Evolutionary conservation across 1,284 basidiomycete species (phyloP), one percentile per base, ranked within the genome.

Genomic region (Earliella scabrosa): DNA sequence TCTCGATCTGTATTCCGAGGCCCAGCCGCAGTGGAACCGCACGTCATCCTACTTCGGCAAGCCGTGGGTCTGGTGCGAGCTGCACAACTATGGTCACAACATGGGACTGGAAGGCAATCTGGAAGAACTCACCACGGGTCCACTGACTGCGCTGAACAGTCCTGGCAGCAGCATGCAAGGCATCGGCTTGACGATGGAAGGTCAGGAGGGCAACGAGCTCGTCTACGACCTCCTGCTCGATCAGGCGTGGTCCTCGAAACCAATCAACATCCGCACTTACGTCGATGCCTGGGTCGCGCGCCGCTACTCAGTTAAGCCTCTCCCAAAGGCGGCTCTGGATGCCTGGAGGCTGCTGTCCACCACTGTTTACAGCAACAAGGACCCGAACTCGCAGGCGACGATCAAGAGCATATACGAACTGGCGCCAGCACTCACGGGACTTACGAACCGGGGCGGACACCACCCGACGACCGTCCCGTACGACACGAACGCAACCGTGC

Each of bases 31-130:
- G 57, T 79, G 77, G 76, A 68, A 75, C 61, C 70, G 75, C 32
- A 71, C 76, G 24, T 58, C 63, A 45, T 71, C 67, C 2, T 79
- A 77, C 64, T 76, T 69, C 44, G 77, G 77, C 26, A 76, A 75
- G 47, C 61, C 68, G n/a, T 79, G 77, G 77, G 60, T 79, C 26
- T 79, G 77, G 77, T 78, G 77, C 65, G 67, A 77, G 48, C 66
- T 78, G 3, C 76, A 79, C 48, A 72, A 73, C 57, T 78, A 69
- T 54, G 78, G 78, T 32, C 76, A 77, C 18, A 78, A 73, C 53
- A 71, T 76, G 67, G 76, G 77, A 20, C 52, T 79, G 47, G 76
- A 77, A 61, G 78, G 78, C 35, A 73, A 76, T 53, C 61, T 76
- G 23, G 64, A 65, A 39, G 75, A 68, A 43, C 45, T 77, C 38